Base-by-base conservation (phyloP, 768 basidiomycete species). In the Cystofilobasidium macerans region DNA sequence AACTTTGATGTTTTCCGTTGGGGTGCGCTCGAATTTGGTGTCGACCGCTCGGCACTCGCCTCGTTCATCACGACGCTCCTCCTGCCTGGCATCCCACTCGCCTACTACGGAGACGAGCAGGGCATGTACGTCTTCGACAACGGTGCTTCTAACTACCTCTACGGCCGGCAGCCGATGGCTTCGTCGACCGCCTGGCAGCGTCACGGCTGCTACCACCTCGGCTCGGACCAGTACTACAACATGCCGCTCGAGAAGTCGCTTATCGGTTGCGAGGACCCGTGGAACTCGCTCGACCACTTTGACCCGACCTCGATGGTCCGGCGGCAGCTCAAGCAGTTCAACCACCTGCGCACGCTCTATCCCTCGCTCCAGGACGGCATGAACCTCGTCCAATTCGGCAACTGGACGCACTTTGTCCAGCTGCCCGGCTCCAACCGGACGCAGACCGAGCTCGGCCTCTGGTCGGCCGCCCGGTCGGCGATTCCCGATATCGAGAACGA, bases 1-100 rank as follows among this genome's bases (percentile, higher is more conserved):
- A 93, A 94, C 73, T 93, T 93, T 78, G 92, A 94, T 79, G 83
- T 95, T 13, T 95, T 87, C 81, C 82, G 92, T 64, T 95, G 91
- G 92, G 89, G 89, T 4, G 85, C 86, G 76, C 75, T 95, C 71
- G 83, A 86, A 71, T 88, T 89, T 71, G 92, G 92, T 24, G 86
- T 85, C 1, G 83, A 87, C 71, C 82, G 81, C 71, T 85, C 86
- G 65, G 85, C 81, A 18, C 75, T 93, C 60, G 91, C 81, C 0
- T 83, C 86, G 14, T 94, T 93, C 73, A 81, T 94, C 71, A 83
- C 85, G 38, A 81, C 82, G 33, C 72, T 94, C 70, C 79, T 92
- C 32, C 86, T 92, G 85, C 92, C 90, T 36, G 92, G 92, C 70
- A 83, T 93, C 57, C 81, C 88, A 9, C 75, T 94, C 84, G 78